Evolutionary conservation across 306 rosid species (phyloP).

Genomic region (Boehmeria nivea): DNA sequence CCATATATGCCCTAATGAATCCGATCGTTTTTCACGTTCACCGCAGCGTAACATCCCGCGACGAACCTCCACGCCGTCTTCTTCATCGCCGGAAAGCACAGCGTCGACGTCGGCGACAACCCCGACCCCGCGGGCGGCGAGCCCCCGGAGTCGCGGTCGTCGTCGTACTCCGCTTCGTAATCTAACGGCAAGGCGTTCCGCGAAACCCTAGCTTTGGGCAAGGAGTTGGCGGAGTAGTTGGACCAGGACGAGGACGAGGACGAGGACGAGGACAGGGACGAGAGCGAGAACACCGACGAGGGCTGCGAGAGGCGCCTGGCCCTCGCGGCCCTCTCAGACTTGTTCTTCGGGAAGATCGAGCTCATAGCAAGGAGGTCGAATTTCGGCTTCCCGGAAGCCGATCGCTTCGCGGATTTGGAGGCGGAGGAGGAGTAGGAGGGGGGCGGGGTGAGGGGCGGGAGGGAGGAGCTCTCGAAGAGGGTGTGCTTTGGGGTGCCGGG

Average conservation of each 20-base stretch:
- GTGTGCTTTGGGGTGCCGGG: slow-evolving; percentile 61
- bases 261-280: not conserved
- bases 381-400: slow-evolving; percentile 15
- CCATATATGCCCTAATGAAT: not conserved
- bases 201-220: not conserved
- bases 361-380: slow-evolving; percentile 8
- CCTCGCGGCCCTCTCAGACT: not conserved
- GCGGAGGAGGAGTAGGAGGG: slow-evolving; percentile 30
- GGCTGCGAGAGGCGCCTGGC: slow-evolving; percentile 1
- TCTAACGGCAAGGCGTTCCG: not conserved
- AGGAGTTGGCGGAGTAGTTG: slow-evolving; percentile 10
- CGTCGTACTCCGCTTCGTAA: not conserved
- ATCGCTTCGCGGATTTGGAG: slow-evolving; percentile 5
- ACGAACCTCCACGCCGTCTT: slow-evolving; percentile 4
- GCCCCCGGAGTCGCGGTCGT: not conserved
- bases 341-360: slow-evolving; percentile 13
- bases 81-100: slow-evolving; percentile 21
- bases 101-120: slow-evolving; percentile 21
- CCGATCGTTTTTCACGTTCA: slow-evolving; percentile 14
- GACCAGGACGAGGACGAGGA: slow-evolving; percentile 15
- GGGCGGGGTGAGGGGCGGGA: slow-evolving; percentile 54
- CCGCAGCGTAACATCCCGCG: slow-evolving; percentile 6
- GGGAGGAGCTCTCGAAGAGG: slow-evolving; percentile 10
- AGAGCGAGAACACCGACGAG: slow-evolving; percentile 7
- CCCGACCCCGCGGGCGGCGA: not conserved